These are phyloP conservation scores for Xylaria curta DNA, from an alignment of 495 filamentous ascomycete genomes.

Conservation along the genomic window DNA sequence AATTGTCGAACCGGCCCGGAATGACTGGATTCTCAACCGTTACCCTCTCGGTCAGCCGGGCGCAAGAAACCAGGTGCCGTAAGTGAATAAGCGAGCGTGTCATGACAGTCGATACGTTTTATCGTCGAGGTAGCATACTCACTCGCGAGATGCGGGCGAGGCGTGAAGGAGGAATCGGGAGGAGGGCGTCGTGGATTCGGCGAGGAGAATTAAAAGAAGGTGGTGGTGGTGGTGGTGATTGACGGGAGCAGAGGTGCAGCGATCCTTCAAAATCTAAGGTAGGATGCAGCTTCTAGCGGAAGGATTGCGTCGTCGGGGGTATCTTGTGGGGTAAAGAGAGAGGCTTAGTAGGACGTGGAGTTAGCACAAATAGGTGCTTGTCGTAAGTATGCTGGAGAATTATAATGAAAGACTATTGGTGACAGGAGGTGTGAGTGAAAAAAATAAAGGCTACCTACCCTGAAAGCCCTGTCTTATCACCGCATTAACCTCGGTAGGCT, in stretches of 20 bases:
- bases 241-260: conserved; percentile 14
- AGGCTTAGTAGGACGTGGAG: conserved; percentile 13
- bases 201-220: conserved; percentile 21
- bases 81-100: conserved; percentile 31
- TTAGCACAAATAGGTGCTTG: not conserved
- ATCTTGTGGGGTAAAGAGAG: conserved; percentile 24
- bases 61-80: conserved; percentile 37
- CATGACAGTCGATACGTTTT: conserved; percentile 35
- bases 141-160: conserved; percentile 21
- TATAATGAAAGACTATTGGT: conserved; percentile 2
- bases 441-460: not conserved
- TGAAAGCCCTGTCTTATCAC: conserved; percentile 11
- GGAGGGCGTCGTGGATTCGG: conserved; percentile 26
- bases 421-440: not conserved
- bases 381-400: not conserved
- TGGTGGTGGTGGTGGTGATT: conserved; percentile 12
- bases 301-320: conserved; percentile 18
- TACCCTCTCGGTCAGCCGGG: conserved; percentile 36
- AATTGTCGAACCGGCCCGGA: conserved; percentile 26
- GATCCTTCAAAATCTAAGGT: not conserved
- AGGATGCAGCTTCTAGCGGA: conserved; percentile 18
- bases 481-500: conserved; percentile 20
- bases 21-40: conserved; percentile 38
- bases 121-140: conserved; percentile 20
- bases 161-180: conserved; percentile 6